phyloP scores from a whole-genome alignment of 345 rosid species.

The Carallia pectinifolia region DNA sequence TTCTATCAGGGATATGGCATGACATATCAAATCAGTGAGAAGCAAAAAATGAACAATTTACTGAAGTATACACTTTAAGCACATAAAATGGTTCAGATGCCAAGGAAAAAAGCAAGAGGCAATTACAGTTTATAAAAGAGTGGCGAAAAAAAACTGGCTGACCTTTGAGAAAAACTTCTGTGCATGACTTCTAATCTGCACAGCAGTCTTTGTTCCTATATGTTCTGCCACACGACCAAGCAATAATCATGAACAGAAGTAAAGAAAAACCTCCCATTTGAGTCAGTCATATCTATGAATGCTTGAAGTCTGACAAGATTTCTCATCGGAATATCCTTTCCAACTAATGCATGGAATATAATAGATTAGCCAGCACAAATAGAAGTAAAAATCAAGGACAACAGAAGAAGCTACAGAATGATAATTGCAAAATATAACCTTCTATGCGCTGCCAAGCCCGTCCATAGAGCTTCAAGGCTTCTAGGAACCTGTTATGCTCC shows the following conservation, averaged over 20 bases:
- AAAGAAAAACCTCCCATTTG: slow-evolving; percentile 41
- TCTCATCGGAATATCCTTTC: slow-evolving; percentile 3
- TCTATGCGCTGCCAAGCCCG: slow-evolving; percentile 98
- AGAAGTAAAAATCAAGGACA: not conserved
- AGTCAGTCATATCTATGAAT: slow-evolving; percentile 26
- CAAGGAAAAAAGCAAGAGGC: slow-evolving; percentile 14
- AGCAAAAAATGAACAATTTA: not conserved
- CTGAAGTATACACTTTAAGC: slow-evolving; percentile 5
- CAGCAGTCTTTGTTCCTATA: slow-evolving; percentile 95
- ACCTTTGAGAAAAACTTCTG: slow-evolving; percentile 95
- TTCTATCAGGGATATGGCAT: too few species aligned
- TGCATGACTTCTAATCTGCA: slow-evolving; percentile 98
- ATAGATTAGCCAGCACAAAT: not conserved
- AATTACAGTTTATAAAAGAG: slow-evolving; percentile 14
- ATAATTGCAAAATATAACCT: slow-evolving; percentile 47
- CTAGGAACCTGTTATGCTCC: slow-evolving; percentile 91
- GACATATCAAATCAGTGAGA: not conserved
- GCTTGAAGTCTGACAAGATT: slow-evolving; percentile 12
- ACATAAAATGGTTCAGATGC: not conserved
- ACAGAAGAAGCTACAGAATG: not conserved
- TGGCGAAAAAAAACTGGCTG: slow-evolving; percentile 31
- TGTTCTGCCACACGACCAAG: slow-evolving; percentile 68
- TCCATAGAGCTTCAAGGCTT: slow-evolving; percentile 95
- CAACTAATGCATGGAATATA: slow-evolving; percentile 5
- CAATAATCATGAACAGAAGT: slow-evolving; percentile 25